phyloP scores from a whole-genome alignment of 352 stramenopile species.

The Thalassiosira mediterranea region DNA sequence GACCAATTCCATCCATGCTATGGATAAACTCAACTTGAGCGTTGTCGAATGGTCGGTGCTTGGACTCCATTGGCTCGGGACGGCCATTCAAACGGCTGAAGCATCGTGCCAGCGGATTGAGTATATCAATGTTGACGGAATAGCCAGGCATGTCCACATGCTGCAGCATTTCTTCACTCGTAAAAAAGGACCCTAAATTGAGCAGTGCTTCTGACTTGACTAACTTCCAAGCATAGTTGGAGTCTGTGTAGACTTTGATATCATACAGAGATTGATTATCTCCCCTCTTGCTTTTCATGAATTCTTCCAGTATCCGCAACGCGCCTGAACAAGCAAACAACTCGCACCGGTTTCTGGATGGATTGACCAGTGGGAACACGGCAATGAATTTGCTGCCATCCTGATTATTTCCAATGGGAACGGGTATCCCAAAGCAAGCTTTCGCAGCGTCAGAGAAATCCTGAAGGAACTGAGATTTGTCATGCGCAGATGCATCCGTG shows the following conservation, averaged over 20 bases:
- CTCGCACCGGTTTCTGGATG: conserved; percentile 61
- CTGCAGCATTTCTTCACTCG: conserved; percentile 34
- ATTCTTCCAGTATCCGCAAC: conserved; percentile 47
- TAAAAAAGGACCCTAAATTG: conserved; percentile 42
- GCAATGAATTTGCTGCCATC: conserved; percentile 27
- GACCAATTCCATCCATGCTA: conserved; percentile 26
- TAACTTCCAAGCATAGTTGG: conserved; percentile 59
- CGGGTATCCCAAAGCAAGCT: conserved; percentile 32
- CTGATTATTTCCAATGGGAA: conserved; percentile 16
- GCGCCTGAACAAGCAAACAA: conserved; percentile 60
- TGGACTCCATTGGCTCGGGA: conserved; percentile 20
- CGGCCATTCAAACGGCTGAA: conserved; percentile 53
- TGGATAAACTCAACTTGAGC: conserved; percentile 49
- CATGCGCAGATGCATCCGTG: conserved; percentile 10
- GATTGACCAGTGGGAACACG: conserved; percentile 58
- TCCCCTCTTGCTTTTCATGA: conserved; percentile 16
- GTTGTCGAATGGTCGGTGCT: conserved; percentile 21
- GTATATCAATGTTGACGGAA: conserved; percentile 59
- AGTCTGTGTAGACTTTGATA: conserved; percentile 65
- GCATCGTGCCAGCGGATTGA: conserved; percentile 55
- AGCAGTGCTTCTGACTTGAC: conserved; percentile 39
- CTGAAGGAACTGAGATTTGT: conserved; percentile 13
- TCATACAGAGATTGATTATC: conserved; percentile 15
- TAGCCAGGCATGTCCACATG: conserved; percentile 27
- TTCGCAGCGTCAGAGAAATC: conserved; percentile 23